phyloP scores from a whole-genome alignment of 2,329 filamentous ascomycete genomes.

The Penicillium sp. region DNA sequence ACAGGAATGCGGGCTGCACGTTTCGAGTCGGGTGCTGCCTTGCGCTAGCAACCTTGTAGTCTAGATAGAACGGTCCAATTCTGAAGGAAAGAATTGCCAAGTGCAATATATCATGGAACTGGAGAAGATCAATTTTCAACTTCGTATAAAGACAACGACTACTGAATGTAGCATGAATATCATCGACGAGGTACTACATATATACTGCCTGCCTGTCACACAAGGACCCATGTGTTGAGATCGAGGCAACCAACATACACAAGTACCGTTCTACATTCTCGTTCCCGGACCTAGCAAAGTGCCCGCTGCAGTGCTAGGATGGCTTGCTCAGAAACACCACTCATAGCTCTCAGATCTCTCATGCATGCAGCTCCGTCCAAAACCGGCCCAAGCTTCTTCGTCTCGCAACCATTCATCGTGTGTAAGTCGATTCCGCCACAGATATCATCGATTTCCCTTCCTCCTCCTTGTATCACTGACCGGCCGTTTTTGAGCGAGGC shows the following conservation, averaged over 20 bases:
- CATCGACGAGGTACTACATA: neutral
- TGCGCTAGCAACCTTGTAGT: neutral
- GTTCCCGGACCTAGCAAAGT: slow-evolving; percentile 1
- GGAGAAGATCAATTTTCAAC: too few species aligned
- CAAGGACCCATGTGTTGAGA: slow-evolving; percentile 6
- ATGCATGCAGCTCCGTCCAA: slow-evolving; percentile 9
- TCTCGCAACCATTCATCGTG: neutral
- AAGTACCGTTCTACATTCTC: neutral
- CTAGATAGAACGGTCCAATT: neutral
- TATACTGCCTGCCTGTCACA: neutral
- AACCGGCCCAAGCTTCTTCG: slow-evolving; percentile 12
- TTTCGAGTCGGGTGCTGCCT: neutral
- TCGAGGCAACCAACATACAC: neutral
- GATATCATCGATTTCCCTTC: neutral
- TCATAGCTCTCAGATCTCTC: slow-evolving; percentile 22
- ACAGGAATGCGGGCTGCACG: slow-evolving; percentile 7
- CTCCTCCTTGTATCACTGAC: neutral
- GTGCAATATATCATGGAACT: too few species aligned
- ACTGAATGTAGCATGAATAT: too few species aligned
- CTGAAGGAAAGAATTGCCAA: neutral
- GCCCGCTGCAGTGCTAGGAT: slow-evolving; percentile 9
- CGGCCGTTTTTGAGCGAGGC: too few species aligned
- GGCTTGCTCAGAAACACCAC: slow-evolving; percentile 3
- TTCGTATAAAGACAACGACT: too few species aligned
- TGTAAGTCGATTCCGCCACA: neutral